Percentiles rank a stretch among this genome's conserved stretches.
phyloP scores from a whole-genome alignment of 2,329 filamentous ascomycete species.

The Chlorencoelia australis region DNA sequence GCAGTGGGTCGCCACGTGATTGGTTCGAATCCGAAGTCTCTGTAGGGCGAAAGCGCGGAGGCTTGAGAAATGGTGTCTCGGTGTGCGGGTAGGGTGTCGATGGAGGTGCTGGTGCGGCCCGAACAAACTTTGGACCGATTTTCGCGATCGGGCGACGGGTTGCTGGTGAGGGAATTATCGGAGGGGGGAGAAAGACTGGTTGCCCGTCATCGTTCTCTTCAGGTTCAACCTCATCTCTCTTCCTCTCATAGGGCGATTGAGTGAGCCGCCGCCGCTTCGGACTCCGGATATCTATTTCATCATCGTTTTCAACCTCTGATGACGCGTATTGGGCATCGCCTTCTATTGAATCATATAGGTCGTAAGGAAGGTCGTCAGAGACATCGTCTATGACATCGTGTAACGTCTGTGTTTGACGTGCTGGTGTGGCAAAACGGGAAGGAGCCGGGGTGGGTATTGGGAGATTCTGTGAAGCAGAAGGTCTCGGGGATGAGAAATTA shows the following conservation, averaged over 20 bases:
- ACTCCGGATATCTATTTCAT: conserved; percentile 13
- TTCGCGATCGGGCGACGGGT: conserved; percentile 13
- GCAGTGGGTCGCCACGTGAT: conserved; percentile 29
- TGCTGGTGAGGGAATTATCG: conserved; percentile 20
- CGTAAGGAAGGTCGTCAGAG: conserved; percentile 10
- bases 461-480: conserved; percentile 15
- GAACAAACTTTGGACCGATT: conserved; percentile 23
- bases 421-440: conserved; percentile 22
- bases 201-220: conserved; percentile 8
- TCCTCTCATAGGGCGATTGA: conserved; percentile 10
- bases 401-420: conserved; percentile 8
- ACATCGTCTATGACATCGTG: conserved; percentile 20
- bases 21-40: conserved; percentile 14
- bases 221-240: conserved; percentile 5
- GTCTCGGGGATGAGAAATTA: conserved; percentile 22
- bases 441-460: conserved; percentile 19
- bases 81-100: conserved; percentile 11
- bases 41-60: conserved; percentile 25
- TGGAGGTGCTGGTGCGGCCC: conserved; percentile 15
- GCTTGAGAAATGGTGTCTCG: conserved; percentile 22
- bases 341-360: conserved; percentile 24
- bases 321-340: conserved; percentile 13
- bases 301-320: conserved; percentile 13
- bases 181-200: conserved; percentile 15
- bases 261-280: conserved; percentile 24